These are phyloP conservation scores for Dimargaris verticillata DNA, from an alignment of 192 early-diverging fungal species.

Conservation along the genomic window DNA sequence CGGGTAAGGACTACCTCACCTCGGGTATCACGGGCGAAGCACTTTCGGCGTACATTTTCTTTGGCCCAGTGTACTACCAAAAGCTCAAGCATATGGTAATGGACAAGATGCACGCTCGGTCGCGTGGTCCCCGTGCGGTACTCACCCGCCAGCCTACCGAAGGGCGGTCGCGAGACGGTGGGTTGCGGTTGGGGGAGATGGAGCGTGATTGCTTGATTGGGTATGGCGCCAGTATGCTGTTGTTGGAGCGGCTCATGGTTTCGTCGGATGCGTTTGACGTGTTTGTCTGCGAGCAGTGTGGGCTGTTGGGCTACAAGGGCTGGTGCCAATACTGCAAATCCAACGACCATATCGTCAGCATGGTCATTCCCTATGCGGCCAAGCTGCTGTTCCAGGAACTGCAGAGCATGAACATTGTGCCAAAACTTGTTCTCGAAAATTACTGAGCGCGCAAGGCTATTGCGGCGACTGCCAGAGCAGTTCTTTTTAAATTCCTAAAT, in stretches of 20 bases:
- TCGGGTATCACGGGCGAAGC: constrained; percentile 83
- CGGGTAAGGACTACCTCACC: constrained; percentile 92
- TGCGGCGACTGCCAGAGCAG: no score
- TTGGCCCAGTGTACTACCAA: constrained; percentile 93
- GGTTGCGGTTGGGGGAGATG: constrained; percentile 95
- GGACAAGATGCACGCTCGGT: constrained; percentile 97
- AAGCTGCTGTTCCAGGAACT: constrained; percentile 97
- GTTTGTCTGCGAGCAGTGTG: constrained; percentile 78
- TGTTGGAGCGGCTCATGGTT: constrained; percentile 86
- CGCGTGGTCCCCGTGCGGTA: constrained; percentile 74
- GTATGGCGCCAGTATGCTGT: constrained; percentile 82
- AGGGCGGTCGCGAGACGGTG: constrained; percentile 91
- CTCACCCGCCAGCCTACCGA: constrained; percentile 93
- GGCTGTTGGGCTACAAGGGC: constrained; percentile 71
- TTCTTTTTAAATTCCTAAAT: no score
- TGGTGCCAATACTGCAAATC: constrained; percentile 90
- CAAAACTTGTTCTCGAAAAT: constrained; percentile 48
- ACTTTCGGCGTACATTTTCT: constrained; percentile 87
- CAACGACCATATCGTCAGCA: constrained; percentile 64
- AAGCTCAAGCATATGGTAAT: constrained; percentile 98
- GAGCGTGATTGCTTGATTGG: constrained; percentile 96
- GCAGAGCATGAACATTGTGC: constrained; percentile 88
- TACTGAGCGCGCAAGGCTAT: constrained; percentile 12
- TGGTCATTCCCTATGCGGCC: constrained; percentile 94
- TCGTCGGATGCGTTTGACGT: constrained; percentile 89